Base-by-base conservation (phyloP, 2,329 filamentous ascomycete genomes). In the Botrytis squamosa region DNA sequence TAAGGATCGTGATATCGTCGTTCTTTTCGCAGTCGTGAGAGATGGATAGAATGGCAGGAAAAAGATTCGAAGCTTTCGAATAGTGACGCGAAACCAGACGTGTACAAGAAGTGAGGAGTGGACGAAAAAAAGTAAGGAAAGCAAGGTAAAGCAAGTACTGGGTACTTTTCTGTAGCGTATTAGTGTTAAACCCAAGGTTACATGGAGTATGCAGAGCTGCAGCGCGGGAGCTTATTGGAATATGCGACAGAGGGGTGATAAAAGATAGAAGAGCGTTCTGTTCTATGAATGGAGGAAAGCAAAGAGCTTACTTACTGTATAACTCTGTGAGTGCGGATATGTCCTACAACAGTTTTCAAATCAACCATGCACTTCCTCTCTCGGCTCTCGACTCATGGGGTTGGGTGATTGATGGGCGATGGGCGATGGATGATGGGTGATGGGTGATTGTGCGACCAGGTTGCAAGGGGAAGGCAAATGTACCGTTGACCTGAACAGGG, bases 1-100 rank as follows among this genome's bases (percentile, higher is more conserved):
- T 44, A 59, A 68, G 52, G 70, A 59, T 44, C 40, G 63, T 68
- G 70, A 68, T 67, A 72, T 68, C 33, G 40, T 70, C 22, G 52
- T 38, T 42, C 42, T 62, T 46, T 63, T 38, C 49, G 29, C 29
- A 60, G 40, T 33, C 60, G 44, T 38, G 46, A 71, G 70, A 44
- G 44, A 64, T 71, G 59, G 44, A 64, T 71, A 66, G 60, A 40
- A 65, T 64, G 52, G 25, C 38, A 33, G 25, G 10, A 46, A 72
- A 68, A 57, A 33, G 44, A 16, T 46, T 40, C 33, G 65, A 55
- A 40, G 65, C 18, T 65, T 46, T 65, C n/a, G n/a, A 46, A 33
- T 65, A 18, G 46, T 67, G 22, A 55, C 46, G 65, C 65, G 36
- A 67, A 55, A 40, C 46, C 33, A 38, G 65, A 67, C 22, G 46